Conservation (phyloP, 2,329 filamentous ascomycete species). For the Aureobasidium sp. region DNA sequence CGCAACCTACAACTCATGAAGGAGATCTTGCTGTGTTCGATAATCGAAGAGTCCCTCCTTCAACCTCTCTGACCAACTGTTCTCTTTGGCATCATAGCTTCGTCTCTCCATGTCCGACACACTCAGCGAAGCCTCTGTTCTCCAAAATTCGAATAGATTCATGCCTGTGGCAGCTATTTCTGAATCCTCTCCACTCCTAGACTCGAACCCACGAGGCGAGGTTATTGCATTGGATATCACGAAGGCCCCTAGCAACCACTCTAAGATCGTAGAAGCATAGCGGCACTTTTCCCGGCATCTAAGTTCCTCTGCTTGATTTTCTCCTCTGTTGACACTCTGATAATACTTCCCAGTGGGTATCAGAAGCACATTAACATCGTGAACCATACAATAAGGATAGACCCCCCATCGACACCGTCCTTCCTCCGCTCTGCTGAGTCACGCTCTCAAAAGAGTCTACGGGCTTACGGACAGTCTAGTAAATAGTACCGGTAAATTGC, state of each 20-base stretch:
- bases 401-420: conserved; percentile 32
- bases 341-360: conserved; percentile 46
- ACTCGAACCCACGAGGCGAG: conserved; percentile 47
- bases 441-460: conserved; percentile 41
- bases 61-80: conserved; percentile 35
- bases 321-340: conserved; percentile 42
- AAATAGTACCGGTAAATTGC: conserved; percentile 18
- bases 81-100: conserved; percentile 32
- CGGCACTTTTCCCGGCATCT: conserved; percentile 48
- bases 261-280: conserved; percentile 44
- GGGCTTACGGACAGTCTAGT: conserved; percentile 48
- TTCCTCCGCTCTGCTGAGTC: conserved; percentile 43
- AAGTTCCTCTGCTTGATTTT: conserved; percentile 36
- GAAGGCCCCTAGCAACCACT: conserved; percentile 49
- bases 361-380: conserved; percentile 53
- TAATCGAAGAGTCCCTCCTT: conserved; percentile 23
- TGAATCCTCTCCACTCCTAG: conserved; percentile 51
- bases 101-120: conserved; percentile 42
- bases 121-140: conserved; percentile 42
- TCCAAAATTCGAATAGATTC: conserved; percentile 35
- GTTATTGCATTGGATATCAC: conserved; percentile 45
- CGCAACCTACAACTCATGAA: conserved; percentile 43
- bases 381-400: conserved; percentile 50
- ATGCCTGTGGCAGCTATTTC: conserved; percentile 33
- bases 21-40: conserved; percentile 29